A percentile compares a stretch with the other conserved stretches of the same genome.
phyloP scores from a whole-genome alignment of 345 rosid species.

The Draba incana region DNA sequence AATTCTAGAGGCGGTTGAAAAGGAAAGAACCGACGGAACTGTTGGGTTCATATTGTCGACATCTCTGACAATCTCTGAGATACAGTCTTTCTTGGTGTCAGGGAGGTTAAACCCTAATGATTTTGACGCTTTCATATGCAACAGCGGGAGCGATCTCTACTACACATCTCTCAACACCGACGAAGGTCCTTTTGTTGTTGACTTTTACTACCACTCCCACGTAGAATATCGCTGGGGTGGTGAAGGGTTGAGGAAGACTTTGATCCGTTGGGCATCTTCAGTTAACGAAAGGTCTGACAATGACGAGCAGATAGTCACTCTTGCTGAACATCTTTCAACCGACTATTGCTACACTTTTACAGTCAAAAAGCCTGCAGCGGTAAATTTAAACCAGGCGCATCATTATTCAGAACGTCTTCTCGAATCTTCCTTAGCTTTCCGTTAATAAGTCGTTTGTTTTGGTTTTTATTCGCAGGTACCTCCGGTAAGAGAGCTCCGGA shows the following conservation, averaged over 20 bases:
- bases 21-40: conserved; percentile 82
- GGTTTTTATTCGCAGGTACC: conserved; percentile 55
- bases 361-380: conserved; percentile 66
- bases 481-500: conserved; percentile 84
- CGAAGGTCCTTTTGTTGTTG: conserved; percentile 71
- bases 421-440: not conserved
- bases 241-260: conserved; percentile 92
- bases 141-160: conserved; percentile 93
- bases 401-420: not conserved
- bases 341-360: conserved; percentile 82
- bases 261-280: conserved; percentile 86
- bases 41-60: conserved; percentile 89
- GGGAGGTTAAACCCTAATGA: conserved; percentile 72
- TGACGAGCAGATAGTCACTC: conserved; percentile 60
- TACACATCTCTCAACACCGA: conserved; percentile 72
- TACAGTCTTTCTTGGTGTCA: conserved; percentile 65
- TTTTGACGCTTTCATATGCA: conserved; percentile 95
- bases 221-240: conserved; percentile 99
- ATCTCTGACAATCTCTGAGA: conserved; percentile 84
- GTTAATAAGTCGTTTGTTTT: not conserved
- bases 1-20: conserved; percentile 71
- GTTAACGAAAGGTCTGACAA: conserved; percentile 54
- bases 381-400: conserved; percentile 29
- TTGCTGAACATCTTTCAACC: conserved; percentile 85
- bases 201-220: conserved; percentile 96